Evolutionary conservation across 495 filamentous ascomycete genomes (phyloP).

Genomic region (Lineolata rhizophorae): DNA sequence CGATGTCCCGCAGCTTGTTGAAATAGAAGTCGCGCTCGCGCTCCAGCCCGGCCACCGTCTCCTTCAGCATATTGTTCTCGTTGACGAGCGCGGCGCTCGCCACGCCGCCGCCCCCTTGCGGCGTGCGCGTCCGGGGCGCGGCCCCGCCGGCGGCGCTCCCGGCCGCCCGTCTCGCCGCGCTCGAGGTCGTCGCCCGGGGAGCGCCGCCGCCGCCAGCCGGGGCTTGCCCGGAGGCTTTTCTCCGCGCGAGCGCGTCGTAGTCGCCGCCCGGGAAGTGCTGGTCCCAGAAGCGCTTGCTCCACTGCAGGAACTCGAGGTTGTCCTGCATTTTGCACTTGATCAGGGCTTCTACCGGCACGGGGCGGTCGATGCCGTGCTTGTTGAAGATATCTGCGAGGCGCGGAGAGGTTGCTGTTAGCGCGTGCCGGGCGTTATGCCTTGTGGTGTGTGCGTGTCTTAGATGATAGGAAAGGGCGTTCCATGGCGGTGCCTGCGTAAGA

Average conservation of each 20-base stretch:
- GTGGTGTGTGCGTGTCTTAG: not conserved
- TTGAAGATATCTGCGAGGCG: conserved; percentile 55
- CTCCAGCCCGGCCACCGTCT: conserved; percentile 23
- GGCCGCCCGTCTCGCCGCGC: conserved; percentile 22
- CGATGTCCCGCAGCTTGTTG: conserved; percentile 91
- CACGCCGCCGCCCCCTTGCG: conserved; percentile 27
- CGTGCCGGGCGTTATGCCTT: not conserved
- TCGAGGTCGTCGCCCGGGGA: conserved; percentile 21
- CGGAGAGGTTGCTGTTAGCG: conserved; percentile 1
- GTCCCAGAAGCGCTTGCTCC: conserved; percentile 91
- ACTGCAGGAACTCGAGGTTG: conserved; percentile 97
- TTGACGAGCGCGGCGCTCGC: conserved; percentile 46
- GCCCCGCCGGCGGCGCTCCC: conserved; percentile 24
- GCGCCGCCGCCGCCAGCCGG: conserved; percentile 22
- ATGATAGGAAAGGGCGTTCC: conserved; percentile 1
- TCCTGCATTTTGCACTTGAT: conserved; percentile 99
- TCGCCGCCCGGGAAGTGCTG: conserved; percentile 92
- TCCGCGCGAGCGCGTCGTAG: conserved; percentile 70
- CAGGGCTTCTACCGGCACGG: conserved; percentile 67
- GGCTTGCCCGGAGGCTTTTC: conserved; percentile 56
- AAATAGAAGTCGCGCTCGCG: conserved; percentile 95
- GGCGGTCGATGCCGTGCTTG: conserved; percentile 65
- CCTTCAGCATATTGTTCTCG: conserved; percentile 50
- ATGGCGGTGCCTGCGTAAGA: too few relatives aligned
- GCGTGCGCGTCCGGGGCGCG: conserved; percentile 16